A percentile compares a stretch with the other conserved stretches of the same genome.
These are phyloP conservation scores for Moelleriella libera DNA, from an alignment of 2,329 filamentous ascomycete species.

Conservation along the genomic window DNA sequence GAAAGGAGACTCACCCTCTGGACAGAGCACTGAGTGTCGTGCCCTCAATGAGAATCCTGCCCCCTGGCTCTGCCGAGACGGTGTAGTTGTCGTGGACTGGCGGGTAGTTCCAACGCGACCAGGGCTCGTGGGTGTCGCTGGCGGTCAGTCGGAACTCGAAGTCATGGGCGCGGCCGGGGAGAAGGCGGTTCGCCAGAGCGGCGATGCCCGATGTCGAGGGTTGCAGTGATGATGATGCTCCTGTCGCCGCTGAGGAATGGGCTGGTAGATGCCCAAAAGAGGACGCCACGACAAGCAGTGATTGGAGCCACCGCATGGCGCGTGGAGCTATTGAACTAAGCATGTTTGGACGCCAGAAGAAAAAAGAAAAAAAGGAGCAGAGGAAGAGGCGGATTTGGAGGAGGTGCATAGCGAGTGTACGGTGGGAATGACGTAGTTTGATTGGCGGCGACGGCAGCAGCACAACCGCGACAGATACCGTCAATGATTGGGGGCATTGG, in stretches of 20 bases:
- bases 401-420: no score
- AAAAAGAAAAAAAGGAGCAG: no score
- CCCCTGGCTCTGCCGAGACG: constrained; percentile 2
- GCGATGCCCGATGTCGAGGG: constrained; percentile 5
- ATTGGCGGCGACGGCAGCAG: no score
- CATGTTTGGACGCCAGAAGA: no score
- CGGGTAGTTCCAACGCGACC: constrained; percentile 9
- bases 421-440: no score
- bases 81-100: constrained; percentile 9
- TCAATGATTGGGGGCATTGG: no score
- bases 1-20: constrained; percentile 6
- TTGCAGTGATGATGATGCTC: not conserved
- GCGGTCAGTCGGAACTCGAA: constrained; percentile 7
- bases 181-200: constrained; percentile 7
- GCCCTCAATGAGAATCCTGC: constrained; percentile 7
- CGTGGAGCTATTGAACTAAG: no score
- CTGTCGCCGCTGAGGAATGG: not conserved
- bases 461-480: no score
- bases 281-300: no score
- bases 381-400: no score
- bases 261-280: no score
- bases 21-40: constrained; percentile 9
- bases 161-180: constrained; percentile 4
- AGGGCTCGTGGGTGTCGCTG: constrained; percentile 3
- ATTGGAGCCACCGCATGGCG: no score